These are phyloP conservation scores for Mallotus repandus DNA, from an alignment of 441 rosid genomes.

Conservation along the genomic window DNA sequence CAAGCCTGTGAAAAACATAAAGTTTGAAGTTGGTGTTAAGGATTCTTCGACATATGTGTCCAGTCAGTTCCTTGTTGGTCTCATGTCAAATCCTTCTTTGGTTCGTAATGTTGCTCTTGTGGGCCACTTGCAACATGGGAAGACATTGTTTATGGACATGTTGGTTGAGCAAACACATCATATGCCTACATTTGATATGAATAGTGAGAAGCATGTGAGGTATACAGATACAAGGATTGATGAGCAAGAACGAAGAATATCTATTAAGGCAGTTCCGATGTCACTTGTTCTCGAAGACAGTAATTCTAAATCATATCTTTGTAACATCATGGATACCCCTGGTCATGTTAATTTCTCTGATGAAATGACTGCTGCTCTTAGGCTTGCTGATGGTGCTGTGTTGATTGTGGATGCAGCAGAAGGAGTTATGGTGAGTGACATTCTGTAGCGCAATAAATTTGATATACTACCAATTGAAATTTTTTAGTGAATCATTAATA, in stretches of 20 bases:
- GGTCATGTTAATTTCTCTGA: conserved; percentile 97
- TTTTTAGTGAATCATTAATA: too few relatives aligned
- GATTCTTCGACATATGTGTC: conserved; percentile 90
- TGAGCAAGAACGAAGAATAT: conserved; percentile 94
- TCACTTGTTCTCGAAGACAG: conserved; percentile 94
- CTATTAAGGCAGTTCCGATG: conserved; percentile 94
- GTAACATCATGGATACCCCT: conserved; percentile 92
- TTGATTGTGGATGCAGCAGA: conserved; percentile 95
- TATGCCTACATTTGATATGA: conserved; percentile 71
- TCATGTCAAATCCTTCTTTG: conserved; percentile 82
- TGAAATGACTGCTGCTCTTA: conserved; percentile 95
- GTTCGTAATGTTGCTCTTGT: conserved; percentile 95
- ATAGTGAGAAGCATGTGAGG: conserved; percentile 88
- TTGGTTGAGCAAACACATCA: conserved; percentile 96
- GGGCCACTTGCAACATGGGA: conserved; percentile 90
- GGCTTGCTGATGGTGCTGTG: conserved; percentile 94
- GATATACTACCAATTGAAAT: background rate
- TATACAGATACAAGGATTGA: conserved; percentile 91
- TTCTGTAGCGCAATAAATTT: background rate
- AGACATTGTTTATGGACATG: conserved; percentile 95
- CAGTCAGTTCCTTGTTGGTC: conserved; percentile 85
- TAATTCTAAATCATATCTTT: conserved; percentile 84
- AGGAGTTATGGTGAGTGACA: conserved; percentile 57
- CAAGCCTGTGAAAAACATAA: conserved; percentile 72
- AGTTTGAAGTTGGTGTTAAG: conserved; percentile 89